phyloP scores from a whole-genome alignment of 345 rosid genomes.

The Theobroma cacao region DNA sequence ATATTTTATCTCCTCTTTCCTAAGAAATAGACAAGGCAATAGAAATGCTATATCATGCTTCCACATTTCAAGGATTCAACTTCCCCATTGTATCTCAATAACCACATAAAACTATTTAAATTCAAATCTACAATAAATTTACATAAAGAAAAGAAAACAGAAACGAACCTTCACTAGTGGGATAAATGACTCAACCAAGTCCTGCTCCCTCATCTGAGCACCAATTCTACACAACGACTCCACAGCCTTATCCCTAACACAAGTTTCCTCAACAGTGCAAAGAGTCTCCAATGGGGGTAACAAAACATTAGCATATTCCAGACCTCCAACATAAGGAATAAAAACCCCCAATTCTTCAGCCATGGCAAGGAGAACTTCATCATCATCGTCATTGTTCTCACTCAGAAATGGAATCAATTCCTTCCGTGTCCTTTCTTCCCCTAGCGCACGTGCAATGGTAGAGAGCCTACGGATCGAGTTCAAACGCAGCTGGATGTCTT shows the following conservation, averaged over 20 bases:
- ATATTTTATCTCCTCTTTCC: not conserved
- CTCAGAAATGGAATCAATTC: conserved; percentile 75
- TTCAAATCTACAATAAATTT: not conserved
- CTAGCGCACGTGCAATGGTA: conserved; percentile 73
- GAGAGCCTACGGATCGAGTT: conserved; percentile 69
- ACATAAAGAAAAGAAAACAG: not conserved
- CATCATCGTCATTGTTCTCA: conserved; percentile 80
- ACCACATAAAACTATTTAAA: not conserved
- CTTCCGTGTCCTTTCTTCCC: conserved; percentile 73
- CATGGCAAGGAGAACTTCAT: conserved; percentile 79
- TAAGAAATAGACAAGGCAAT: not conserved
- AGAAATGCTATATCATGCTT: not conserved
- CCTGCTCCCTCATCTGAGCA: conserved; percentile 70
- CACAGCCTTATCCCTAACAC: conserved; percentile 69
- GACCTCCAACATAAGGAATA: conserved; percentile 75
- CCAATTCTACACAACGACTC: conserved; percentile 73
- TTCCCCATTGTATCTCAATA: not conserved
- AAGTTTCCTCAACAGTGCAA: conserved; percentile 70
- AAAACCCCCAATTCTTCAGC: conserved; percentile 78
- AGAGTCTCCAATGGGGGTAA: conserved; percentile 71
- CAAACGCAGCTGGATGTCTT: conserved; percentile 72
- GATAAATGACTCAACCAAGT: conserved; percentile 59
- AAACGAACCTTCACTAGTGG: conserved; percentile 61
- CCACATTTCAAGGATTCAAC: not conserved
- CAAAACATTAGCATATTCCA: conserved; percentile 59